Evolutionary conservation across 306 rosid species (phyloP), one percentile per base, ranked within the genome.

Genomic region (Glycine latifolia): DNA sequence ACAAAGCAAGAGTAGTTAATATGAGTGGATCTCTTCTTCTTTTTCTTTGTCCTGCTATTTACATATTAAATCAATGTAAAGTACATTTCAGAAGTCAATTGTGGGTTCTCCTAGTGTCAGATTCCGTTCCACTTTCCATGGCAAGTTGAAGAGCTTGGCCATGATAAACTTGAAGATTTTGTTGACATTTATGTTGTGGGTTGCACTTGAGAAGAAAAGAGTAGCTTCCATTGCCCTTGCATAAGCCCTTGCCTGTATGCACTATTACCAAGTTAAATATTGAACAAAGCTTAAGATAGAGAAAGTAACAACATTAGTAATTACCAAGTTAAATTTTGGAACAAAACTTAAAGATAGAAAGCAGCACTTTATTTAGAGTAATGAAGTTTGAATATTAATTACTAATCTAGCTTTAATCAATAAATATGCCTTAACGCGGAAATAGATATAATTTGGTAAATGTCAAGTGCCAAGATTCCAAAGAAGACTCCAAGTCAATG

Each of bases 121-220:
- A 48, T 70, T 70, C 12, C 59, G 41, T 70, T 70, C 75, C 20
- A 49, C 12, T 48, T 14, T 70, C 58, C 75, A 70, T 48, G 75
- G 75, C 59, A 70, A 70, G 20, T 70, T 70, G 11, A 70, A 70
- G 59, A 70, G 75, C 58, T 70, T 70, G 75, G 75, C 75, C 75
- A 70, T 48, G 59, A 70, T 70, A 26, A 70, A 70, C 59, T 70
- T 70, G 59, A 69, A 69, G 39, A 95, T 91, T 89, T 95, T 95
- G 90, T 91, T 95, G 10, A 95, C 99, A 79, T 95, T 95, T 72
- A 95, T 95, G 87, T 95, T 93, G 88, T 95, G 99, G 9, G 91
- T 89, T 67, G 99, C 88, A 78, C 99, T 95, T 43, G 99, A 93
- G 88, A 95, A 95, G 81, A 95, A 95, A 0, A 95, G 90, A 0